Evolutionary conservation across 495 filamentous ascomycete species (phyloP), one percentile per base, ranked within the genome.

Genomic region (Aspergillus heteromorphus): DNA sequence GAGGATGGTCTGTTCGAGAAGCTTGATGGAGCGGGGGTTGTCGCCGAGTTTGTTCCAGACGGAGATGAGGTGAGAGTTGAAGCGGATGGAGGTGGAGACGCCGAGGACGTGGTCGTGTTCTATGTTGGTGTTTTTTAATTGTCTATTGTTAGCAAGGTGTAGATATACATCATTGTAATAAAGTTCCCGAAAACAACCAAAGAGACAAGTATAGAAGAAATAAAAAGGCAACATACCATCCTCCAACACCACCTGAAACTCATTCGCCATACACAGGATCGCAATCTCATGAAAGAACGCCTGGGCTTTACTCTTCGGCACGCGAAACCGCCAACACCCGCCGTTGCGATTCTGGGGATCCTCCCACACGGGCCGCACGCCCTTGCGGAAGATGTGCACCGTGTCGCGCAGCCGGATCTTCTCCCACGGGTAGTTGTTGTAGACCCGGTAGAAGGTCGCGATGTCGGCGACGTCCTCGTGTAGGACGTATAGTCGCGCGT

Each of bases 301-400:
- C 23, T 81, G 77, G 1, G 85, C 87, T 52, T 72, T 74, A 41
- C 71, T 74, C 73, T 93, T 93, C 18, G 85, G 85, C 40, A 96
- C 85, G 17, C 89, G 81, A 68, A 96, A 95, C 0, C 87, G 91
- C 88, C 89, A 95, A 58, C 84, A 84, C 21, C 91, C 91, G 17
- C 91, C 91, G 21, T 81, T 75, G 42, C 83, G 71, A 68, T 96
- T 96, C 43, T 91, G 80, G 31, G 86, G 81, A 65, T 96, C 91
- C 70, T 96, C 91, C 91, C 91, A 96, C 47, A 95, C 78, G 16
- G 91, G 91, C 63, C 84, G 82, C 56, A 93, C 88, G 27, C 88
- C 88, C 51, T 84, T 78, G 65, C 95, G 92, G 79, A 96, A 96
- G 54, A 96, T 79, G 65, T 95, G 92, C 42, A 95, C 81, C 16